Percentiles rank a stretch among this genome's conserved stretches.
These are phyloP conservation scores for Torulaspora maleeae DNA, from an alignment of 805 yeast species.

Conservation along the genomic window DNA sequence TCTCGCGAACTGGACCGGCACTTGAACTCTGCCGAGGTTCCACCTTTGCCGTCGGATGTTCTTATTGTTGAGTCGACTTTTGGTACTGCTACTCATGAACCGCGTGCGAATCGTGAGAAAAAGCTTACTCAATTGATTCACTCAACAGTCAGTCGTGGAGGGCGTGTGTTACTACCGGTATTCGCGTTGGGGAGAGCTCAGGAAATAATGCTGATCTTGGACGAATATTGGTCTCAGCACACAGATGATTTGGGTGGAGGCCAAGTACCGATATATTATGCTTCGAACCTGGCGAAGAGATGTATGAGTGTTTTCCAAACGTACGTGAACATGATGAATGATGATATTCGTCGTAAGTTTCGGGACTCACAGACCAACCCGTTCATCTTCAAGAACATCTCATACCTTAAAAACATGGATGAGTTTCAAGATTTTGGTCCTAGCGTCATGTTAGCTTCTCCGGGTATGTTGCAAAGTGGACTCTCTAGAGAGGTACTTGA, in stretches of 20 bases:
- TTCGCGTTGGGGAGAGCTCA: constrained; percentile 97
- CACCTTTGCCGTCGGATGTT: constrained; percentile 80
- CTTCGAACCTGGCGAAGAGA: constrained; percentile 87
- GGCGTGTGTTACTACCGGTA: constrained; percentile 87
- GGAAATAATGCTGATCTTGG: constrained; percentile 81
- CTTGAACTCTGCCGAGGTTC: constrained; percentile 90
- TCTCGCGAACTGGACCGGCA: constrained; percentile 96
- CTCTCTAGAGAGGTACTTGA: constrained; percentile 86
- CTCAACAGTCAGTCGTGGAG: constrained; percentile 79
- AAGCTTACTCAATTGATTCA: constrained; percentile 79
- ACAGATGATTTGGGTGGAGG: constrained; percentile 62
- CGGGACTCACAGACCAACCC: constrained; percentile 82
- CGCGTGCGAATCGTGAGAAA: constrained; percentile 77
- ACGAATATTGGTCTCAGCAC: constrained; percentile 89
- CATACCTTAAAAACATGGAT: constrained; percentile 73
- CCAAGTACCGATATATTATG: constrained; percentile 78
- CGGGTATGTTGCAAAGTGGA: constrained; percentile 98
- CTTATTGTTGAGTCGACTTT: constrained; percentile 93
- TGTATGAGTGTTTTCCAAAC: constrained; percentile 98
- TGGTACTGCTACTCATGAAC: constrained; percentile 96
- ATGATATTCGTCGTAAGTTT: constrained; percentile 68
- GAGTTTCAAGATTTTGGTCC: constrained; percentile 91
- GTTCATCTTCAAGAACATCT: constrained; percentile 80
- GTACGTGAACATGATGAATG: constrained; percentile 96
- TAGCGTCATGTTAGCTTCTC: constrained; percentile 92